phyloP scores from a whole-genome alignment of 164 flowering plant species.

The Pachysandra terminalis region DNA sequence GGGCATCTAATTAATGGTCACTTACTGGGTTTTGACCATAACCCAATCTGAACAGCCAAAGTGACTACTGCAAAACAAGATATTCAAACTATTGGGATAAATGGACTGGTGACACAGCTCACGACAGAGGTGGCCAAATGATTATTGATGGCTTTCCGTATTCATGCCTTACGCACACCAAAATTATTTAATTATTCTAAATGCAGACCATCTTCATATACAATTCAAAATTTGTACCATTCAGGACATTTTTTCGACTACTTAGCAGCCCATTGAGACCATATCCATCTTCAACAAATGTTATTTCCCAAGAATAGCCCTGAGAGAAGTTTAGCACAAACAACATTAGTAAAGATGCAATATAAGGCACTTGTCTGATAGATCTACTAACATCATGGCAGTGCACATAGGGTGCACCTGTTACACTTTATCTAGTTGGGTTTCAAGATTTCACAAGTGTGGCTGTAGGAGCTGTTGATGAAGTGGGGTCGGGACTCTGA shows the following conservation, averaged over 20 bases:
- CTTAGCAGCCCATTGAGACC: conserved; percentile 72
- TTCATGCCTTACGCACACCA: not conserved
- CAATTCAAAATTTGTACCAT: conserved; percentile 44
- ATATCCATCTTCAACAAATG: conserved; percentile 88
- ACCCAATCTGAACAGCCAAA: no score
- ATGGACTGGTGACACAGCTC: no score
- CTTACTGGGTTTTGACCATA: not conserved
- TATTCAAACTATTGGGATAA: no score
- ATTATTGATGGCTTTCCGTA: no score
- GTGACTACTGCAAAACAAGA: no score
- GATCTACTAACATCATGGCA: not conserved
- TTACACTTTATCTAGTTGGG: not conserved
- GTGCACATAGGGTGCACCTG: not conserved
- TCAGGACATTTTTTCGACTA: conserved; percentile 64
- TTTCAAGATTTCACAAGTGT: not conserved
- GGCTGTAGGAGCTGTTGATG: no score
- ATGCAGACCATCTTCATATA: not conserved
- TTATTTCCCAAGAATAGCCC: conserved; percentile 98
- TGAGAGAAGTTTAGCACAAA: conserved; percentile 16
- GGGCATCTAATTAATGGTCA: not conserved
- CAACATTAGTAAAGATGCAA: not conserved
- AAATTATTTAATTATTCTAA: not conserved
- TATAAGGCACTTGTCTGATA: not conserved
- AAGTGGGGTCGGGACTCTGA: no score
- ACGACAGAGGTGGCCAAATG: no score